These are phyloP conservation scores for Strombidium stylifer DNA, from an alignment of 73 alveolate genomes.

Conservation along the genomic window DNA sequence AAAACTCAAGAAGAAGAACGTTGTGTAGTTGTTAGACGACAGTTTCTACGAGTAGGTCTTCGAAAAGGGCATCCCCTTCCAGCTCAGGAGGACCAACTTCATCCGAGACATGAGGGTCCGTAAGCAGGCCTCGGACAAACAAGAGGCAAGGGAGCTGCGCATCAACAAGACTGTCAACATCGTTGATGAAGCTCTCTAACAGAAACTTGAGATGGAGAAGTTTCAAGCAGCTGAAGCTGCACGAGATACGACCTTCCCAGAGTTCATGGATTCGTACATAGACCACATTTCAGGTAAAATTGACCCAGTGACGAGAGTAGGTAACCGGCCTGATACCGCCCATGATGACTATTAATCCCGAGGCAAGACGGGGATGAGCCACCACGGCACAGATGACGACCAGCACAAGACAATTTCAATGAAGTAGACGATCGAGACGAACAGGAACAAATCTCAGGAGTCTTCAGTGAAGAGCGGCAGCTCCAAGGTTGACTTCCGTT, in stretches of 20 bases:
- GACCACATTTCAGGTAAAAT: slow-evolving; percentile 54
- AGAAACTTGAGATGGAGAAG: slow-evolving; percentile 46
- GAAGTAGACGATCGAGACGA: slow-evolving; percentile 33
- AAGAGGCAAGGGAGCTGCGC: slow-evolving; percentile 13
- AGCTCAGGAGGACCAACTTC: slow-evolving; percentile 30
- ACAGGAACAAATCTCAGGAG: slow-evolving; percentile 26
- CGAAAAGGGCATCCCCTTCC: slow-evolving; percentile 28
- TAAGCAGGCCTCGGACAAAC: slow-evolving; percentile 12
- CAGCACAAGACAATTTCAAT: slow-evolving; percentile 12
- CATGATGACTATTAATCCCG: slow-evolving; percentile 1
- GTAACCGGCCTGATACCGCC: slow-evolving; percentile 27
- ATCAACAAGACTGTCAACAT: background rate
- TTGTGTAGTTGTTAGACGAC: slow-evolving; percentile 22
- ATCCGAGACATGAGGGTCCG: slow-evolving; percentile 13
- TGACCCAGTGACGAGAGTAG: slow-evolving; percentile 11
- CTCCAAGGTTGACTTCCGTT: slow-evolving; percentile 32
- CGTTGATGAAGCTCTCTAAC: slow-evolving; percentile 2
- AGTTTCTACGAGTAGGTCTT: slow-evolving; percentile 28
- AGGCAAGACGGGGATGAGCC: slow-evolving; percentile 20
- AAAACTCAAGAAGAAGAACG: slow-evolving; percentile 19
- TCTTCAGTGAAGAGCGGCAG: background rate
- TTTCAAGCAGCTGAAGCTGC: slow-evolving; percentile 4
- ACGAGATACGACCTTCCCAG: slow-evolving; percentile 31
- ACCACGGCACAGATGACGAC: slow-evolving; percentile 1
- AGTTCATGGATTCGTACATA: slow-evolving; percentile 22